Conservation (phyloP, 768 basidiomycete genomes). For the Tremella mesenterica region DNA sequence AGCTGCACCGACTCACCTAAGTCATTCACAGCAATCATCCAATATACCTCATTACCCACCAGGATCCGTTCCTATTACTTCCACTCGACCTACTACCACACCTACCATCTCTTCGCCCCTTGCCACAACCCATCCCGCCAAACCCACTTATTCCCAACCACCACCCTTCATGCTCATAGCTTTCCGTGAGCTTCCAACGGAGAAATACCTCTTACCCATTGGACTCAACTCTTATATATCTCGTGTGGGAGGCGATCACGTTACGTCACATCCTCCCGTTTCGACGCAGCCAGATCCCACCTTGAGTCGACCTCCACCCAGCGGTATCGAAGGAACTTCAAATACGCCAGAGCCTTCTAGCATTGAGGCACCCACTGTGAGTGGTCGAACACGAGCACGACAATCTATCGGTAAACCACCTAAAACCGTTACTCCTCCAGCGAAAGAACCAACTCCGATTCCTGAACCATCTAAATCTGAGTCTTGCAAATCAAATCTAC, state of each 20-base stretch:
- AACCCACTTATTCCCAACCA: slow-evolving; percentile 23
- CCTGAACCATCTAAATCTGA: neutral
- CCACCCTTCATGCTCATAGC: slow-evolving; percentile 32
- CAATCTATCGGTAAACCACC: neutral
- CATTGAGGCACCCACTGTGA: too few species aligned
- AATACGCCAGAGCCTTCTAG: too few species aligned
- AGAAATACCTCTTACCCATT: slow-evolving; percentile 32
- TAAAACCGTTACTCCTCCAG: neutral
- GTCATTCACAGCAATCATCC: neutral
- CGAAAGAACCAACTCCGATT: neutral
- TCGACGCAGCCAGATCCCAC: neutral
- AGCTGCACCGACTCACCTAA: neutral
- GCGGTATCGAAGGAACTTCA: neutral
- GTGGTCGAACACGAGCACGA: neutral
- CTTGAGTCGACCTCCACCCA: neutral
- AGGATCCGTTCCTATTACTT: neutral
- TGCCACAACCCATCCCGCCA: slow-evolving; percentile 18
- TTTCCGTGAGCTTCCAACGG: slow-evolving; percentile 32
- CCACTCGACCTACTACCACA: neutral
- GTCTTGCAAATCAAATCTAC: neutral
- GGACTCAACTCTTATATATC: slow-evolving; percentile 25
- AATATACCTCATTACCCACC: neutral
- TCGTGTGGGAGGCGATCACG: slow-evolving; percentile 26
- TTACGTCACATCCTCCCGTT: slow-evolving; percentile 14
- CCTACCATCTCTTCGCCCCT: neutral